Evolutionary conservation across 2,329 filamentous ascomycete genomes (phyloP).

Genomic region (Talaromyces sp.): DNA sequence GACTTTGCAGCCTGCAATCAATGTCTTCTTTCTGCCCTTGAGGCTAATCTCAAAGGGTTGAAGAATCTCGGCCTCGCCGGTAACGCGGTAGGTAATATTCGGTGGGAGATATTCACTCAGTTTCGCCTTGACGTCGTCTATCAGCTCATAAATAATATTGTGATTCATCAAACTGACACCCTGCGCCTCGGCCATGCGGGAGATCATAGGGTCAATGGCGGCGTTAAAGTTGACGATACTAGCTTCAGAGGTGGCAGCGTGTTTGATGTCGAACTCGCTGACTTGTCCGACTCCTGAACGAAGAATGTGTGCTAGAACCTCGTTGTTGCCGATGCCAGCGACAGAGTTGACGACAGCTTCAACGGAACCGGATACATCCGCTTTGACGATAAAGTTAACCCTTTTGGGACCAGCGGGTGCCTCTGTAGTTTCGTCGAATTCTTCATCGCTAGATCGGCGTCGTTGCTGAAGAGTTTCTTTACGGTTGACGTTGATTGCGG

Average conservation of each 20-base stretch:
- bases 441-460: slow-evolving; percentile 31
- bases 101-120: slow-evolving; percentile 68
- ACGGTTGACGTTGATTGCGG: slow-evolving; percentile 70
- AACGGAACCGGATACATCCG: slow-evolving; percentile 87
- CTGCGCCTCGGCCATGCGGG: slow-evolving; percentile 63
- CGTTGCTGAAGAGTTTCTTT: slow-evolving; percentile 56
- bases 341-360: slow-evolving; percentile 82
- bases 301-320: slow-evolving; percentile 73
- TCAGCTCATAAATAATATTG: slow-evolving; percentile 59
- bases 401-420: slow-evolving; percentile 48
- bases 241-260: slow-evolving; percentile 72
- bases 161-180: slow-evolving; percentile 78
- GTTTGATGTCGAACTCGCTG: slow-evolving; percentile 82
- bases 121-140: slow-evolving; percentile 50
- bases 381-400: slow-evolving; percentile 83
- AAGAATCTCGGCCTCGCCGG: slow-evolving; percentile 82
- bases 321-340: slow-evolving; percentile 74
- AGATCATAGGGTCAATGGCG: slow-evolving; percentile 62
- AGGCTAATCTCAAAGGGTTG: slow-evolving; percentile 81
- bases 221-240: slow-evolving; percentile 85
- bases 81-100: slow-evolving; percentile 63
- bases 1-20: slow-evolving; percentile 83
- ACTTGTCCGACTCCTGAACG: slow-evolving; percentile 73
- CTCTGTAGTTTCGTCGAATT: slow-evolving; percentile 39
- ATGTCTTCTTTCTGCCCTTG: slow-evolving; percentile 64